Base-by-base conservation (phyloP, 345 rosid genomes). In the Isatis tinctoria region DNA sequence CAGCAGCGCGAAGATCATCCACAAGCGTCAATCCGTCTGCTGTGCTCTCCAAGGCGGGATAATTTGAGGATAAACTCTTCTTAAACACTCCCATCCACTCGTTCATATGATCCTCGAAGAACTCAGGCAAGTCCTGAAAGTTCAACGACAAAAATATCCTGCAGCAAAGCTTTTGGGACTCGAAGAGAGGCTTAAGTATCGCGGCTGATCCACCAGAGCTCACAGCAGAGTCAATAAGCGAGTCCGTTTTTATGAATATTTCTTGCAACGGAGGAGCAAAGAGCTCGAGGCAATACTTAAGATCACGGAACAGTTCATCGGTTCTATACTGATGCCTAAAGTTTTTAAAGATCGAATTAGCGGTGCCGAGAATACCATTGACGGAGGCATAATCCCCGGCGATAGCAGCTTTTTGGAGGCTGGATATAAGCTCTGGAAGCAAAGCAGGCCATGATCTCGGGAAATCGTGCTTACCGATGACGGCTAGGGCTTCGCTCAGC, bases 31-130 rank as follows among this genome's bases (percentile, higher is more conserved):
- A 69, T 12, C 97, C 99, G 54, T 82, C 85, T 1, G 81, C 64
- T 26, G 71, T 78, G 71, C 76, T 74, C 77, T 95, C 97, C 11
- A 95, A 78, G 0, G 64, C 64, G 0, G 96, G 91, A 80, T 92
- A 92, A 28, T 70, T 77, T 1, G 82, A 76, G 12, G 86, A 82
- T 13, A 95, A 76, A 81, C 88, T 92, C 81, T 88, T 92, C 69
- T 78, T 85, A 72, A 95, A 95, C 85, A 86, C 97, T 33, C 56
- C 66, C 99, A 95, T 95, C 99, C 99, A 95, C 69, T 88, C 91
- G 3, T 70, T 79, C 97, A 92, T 95, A 71, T 95, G 90, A 78
- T 95, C 99, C 87, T 95, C 99, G 30, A 95, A 95, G 70, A 82
- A 95, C 84, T 92, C 99, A 0, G 99, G 97, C 80, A 95, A 65